Conservation (phyloP, 192 early-diverging fungal species). For the Cetraspora pellucida region DNA sequence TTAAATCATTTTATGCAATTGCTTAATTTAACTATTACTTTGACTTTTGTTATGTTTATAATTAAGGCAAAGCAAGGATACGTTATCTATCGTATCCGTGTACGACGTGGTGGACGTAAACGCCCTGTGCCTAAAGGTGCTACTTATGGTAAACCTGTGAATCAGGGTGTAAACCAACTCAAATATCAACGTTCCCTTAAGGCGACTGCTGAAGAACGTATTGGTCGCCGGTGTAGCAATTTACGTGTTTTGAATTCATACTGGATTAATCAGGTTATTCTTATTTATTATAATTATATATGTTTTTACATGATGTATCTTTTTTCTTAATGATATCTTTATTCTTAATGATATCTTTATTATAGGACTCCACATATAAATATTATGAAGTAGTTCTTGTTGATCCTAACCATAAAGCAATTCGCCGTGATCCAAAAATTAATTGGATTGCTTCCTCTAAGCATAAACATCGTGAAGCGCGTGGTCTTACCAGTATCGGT, state of each 20-base stretch:
- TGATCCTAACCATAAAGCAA: slow-evolving; percentile 97
- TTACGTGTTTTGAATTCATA: slow-evolving; percentile 99
- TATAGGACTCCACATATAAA: slow-evolving; percentile 94
- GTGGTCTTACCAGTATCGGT: slow-evolving; percentile 95
- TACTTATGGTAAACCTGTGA: slow-evolving; percentile 97
- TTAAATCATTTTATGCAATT: neutral
- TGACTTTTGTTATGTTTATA: neutral
- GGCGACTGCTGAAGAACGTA: slow-evolving; percentile 96
- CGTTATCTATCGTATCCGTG: slow-evolving; percentile 98
- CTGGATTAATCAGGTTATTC: slow-evolving; percentile 89
- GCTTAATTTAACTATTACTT: neutral
- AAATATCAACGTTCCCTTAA: slow-evolving; percentile 97
- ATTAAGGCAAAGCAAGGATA: slow-evolving; percentile 97
- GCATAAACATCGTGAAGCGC: slow-evolving; percentile 98
- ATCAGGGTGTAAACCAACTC: slow-evolving; percentile 98
- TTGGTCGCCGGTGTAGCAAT: slow-evolving; percentile 95
- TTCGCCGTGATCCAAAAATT: slow-evolving; percentile 98
- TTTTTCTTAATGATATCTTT: neutral
- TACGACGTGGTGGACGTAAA: slow-evolving; percentile 99
- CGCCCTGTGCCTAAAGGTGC: slow-evolving; percentile 96
- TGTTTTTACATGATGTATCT: neutral
- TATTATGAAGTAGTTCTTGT: slow-evolving; percentile 99
- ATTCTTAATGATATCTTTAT: neutral
- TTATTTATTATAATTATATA: neutral
- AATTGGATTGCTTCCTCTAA: slow-evolving; percentile 99